phyloP scores from a whole-genome alignment of 2,329 filamentous ascomycete species.

The Trichoderma sp. region DNA sequence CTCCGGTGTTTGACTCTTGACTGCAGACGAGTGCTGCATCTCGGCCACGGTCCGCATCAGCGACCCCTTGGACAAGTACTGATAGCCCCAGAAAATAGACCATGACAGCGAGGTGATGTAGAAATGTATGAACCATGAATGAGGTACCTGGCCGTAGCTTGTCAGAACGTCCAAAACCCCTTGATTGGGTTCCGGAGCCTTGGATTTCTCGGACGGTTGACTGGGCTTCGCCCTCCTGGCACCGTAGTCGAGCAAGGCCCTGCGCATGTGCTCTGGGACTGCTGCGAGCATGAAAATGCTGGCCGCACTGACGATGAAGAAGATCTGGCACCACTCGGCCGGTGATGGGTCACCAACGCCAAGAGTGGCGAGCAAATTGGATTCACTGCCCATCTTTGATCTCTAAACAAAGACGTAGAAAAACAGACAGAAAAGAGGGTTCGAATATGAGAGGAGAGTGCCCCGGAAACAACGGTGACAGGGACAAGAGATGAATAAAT shows the following conservation, averaged over 20 bases:
- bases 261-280: constrained; percentile 47
- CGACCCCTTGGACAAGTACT: constrained; percentile 58
- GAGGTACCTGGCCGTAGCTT: constrained; percentile 64
- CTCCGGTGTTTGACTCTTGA: constrained; percentile 21
- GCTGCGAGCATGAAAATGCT: constrained; percentile 45
- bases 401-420: no score
- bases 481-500: background rate
- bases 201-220: constrained; percentile 22
- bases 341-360: constrained; percentile 26
- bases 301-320: constrained; percentile 47
- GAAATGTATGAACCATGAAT: constrained; percentile 88
- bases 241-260: constrained; percentile 53
- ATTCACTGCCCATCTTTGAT: background rate
- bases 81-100: constrained; percentile 72
- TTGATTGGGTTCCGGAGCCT: background rate
- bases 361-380: background rate
- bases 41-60: constrained; percentile 51
- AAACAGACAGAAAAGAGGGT: no score
- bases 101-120: constrained; percentile 71
- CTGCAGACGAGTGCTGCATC: constrained; percentile 36
- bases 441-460: background rate
- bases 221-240: constrained; percentile 40
- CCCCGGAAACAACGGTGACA: background rate
- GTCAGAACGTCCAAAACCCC: constrained; percentile 33
- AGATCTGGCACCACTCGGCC: constrained; percentile 45